A percentile compares a stretch with the other conserved stretches of the same genome.
Evolutionary conservation across 805 yeast species (phyloP).

Genomic region (Saccharomycopsis olivae): DNA sequence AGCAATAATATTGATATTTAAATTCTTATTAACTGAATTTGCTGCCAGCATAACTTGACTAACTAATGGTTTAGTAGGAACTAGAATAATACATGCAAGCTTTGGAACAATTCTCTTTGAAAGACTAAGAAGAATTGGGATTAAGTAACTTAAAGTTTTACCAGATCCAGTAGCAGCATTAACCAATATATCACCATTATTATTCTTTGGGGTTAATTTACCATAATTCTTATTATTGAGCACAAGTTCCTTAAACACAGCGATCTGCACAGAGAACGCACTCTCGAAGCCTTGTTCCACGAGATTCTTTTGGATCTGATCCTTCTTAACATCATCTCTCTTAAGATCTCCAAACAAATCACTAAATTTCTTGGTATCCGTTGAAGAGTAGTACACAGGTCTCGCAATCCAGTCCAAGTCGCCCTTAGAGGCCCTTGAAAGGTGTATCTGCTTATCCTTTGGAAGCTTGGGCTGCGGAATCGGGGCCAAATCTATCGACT

Average conservation of each 20-base stretch:
- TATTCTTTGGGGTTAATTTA: slow-evolving; percentile 24
- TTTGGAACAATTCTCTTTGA: slow-evolving; percentile 55
- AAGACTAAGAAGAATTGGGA: slow-evolving; percentile 72
- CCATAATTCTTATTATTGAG: slow-evolving; percentile 30
- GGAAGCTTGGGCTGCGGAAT: slow-evolving; percentile 79
- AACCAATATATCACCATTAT: slow-evolving; percentile 67
- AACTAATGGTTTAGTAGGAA: slow-evolving; percentile 85
- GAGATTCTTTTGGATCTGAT: slow-evolving; percentile 35
- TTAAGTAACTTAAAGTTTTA: slow-evolving; percentile 78
- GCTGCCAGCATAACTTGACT: slow-evolving; percentile 69
- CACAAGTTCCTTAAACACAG: slow-evolving; percentile 47
- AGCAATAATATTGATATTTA: slow-evolving; percentile 52
- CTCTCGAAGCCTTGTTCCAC: slow-evolving; percentile 23
- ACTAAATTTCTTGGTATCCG: slow-evolving; percentile 35
- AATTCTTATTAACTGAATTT: slow-evolving; percentile 49
- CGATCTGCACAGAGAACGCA: slow-evolving; percentile 73
- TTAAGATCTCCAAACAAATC: background rate
- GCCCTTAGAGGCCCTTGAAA: slow-evolving; percentile 16
- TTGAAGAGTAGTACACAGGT: slow-evolving; percentile 48
- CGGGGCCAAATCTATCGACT: slow-evolving; percentile 59
- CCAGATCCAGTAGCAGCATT: slow-evolving; percentile 97
- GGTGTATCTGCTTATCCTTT: slow-evolving; percentile 33
- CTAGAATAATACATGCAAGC: slow-evolving; percentile 64
- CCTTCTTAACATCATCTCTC: background rate
- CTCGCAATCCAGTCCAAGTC: slow-evolving; percentile 56